phyloP scores from a whole-genome alignment of 805 yeast genomes.

The Lipomyces oligophaga region DNA sequence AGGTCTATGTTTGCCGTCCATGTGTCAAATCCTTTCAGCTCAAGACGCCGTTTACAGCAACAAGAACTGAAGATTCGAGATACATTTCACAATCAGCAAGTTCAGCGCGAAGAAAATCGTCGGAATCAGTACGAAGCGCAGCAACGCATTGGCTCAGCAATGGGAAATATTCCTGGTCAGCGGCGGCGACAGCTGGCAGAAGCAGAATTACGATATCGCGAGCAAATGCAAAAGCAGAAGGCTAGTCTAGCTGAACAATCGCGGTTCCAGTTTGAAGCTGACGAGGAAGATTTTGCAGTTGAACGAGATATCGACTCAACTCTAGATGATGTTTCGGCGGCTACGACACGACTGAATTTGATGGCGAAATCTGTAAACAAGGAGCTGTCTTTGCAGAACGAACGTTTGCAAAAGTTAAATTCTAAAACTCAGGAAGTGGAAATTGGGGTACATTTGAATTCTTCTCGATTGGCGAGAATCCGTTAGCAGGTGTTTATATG shows the following conservation, averaged over 20 bases:
- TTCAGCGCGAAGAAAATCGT: constrained; percentile 58
- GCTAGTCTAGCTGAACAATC: constrained; percentile 54
- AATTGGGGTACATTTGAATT: constrained; percentile 74
- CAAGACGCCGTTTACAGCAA: constrained; percentile 66
- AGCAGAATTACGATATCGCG: constrained; percentile 21
- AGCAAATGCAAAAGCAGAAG: constrained; percentile 49
- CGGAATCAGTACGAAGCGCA: constrained; percentile 59
- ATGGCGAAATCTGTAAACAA: constrained; percentile 69
- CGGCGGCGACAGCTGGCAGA: constrained; percentile 26
- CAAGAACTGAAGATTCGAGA: constrained; percentile 66
- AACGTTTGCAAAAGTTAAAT: constrained; percentile 67
- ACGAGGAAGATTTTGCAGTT: constrained; percentile 88
- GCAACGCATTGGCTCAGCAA: constrained; percentile 58
- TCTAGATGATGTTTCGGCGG: constrained; percentile 67
- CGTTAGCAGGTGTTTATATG: no score
- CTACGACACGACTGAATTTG: constrained; percentile 65
- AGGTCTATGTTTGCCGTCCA: constrained; percentile 77
- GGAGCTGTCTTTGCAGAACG: constrained; percentile 77
- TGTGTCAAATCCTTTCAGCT: constrained; percentile 83
- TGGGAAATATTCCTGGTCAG: constrained; percentile 30
- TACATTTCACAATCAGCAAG: constrained; percentile 59
- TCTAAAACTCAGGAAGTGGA: constrained; percentile 83
- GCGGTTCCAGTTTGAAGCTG: constrained; percentile 79
- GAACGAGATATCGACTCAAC: constrained; percentile 84
- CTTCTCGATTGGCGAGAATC: constrained; percentile 59